Conservation (phyloP, 768 basidiomycete genomes). For the Hypholoma fasciculare region DNA sequence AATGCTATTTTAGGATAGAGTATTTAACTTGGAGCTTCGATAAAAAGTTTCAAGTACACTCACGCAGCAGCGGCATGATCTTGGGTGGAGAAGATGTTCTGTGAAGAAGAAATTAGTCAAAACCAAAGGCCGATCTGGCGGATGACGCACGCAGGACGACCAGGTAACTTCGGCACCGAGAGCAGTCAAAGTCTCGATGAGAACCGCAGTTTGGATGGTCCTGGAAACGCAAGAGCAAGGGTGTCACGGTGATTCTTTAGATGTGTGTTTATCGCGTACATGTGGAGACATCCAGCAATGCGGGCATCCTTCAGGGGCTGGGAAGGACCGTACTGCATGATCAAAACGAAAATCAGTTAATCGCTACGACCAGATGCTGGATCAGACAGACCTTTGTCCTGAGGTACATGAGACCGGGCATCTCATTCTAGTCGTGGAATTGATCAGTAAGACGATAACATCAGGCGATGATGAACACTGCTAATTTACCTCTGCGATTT, state of each 20-base stretch:
- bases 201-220: constrained; percentile 98
- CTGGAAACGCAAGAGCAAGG: constrained; percentile 36
- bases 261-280: constrained; percentile 48
- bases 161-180: constrained; percentile 98
- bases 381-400: constrained; percentile 66
- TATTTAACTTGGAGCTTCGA: background rate
- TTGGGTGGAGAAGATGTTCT: constrained; percentile 99
- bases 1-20: constrained; percentile 51
- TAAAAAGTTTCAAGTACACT: constrained; percentile 26
- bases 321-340: constrained; percentile 63
- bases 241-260: constrained; percentile 3
- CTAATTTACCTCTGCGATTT: constrained; percentile 88
- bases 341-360: constrained; percentile 20
- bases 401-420: constrained; percentile 95
- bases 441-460: constrained; percentile 16
- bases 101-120: constrained; percentile 3
- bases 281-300: constrained; percentile 97
- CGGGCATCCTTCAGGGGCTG: constrained; percentile 94
- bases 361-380: constrained; percentile 11
- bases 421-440: constrained; percentile 67
- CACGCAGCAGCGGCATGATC: constrained; percentile 98
- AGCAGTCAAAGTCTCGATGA: constrained; percentile 95
- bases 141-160: constrained; percentile 86
- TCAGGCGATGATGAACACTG: constrained; percentile 1
- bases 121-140: background rate